Evolutionary conservation across 768 basidiomycete species (phyloP).

Genomic region (Auriscalpium vulgare): DNA sequence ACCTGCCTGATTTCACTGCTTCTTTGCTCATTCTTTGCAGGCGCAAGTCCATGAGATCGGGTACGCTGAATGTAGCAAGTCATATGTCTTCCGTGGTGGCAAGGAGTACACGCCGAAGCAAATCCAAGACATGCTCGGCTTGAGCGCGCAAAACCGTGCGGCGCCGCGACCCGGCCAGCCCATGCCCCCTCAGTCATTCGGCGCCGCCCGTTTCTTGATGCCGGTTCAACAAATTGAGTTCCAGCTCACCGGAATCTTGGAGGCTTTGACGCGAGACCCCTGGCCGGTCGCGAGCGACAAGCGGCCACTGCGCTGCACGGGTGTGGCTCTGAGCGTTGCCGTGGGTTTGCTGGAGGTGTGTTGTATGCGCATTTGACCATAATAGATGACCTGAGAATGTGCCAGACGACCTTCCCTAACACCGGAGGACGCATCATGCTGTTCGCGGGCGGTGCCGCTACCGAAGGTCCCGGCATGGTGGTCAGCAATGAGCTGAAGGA

Average conservation of each 20-base stretch:
- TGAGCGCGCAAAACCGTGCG: constrained; percentile 70
- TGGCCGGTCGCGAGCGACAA: constrained; percentile 98
- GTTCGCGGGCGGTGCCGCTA: constrained; percentile 91
- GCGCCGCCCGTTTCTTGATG: constrained; percentile 86
- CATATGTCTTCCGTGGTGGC: constrained; percentile 96
- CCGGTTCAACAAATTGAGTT: constrained; percentile 92
- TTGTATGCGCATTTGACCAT: neutral
- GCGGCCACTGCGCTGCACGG: constrained; percentile 88
- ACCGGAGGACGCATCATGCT: constrained; percentile 96
- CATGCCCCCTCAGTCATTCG: constrained; percentile 70
- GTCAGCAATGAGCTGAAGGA: constrained; percentile 94
- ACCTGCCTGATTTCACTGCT: neutral
- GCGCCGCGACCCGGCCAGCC: constrained; percentile 84
- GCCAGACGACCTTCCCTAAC: constrained; percentile 81
- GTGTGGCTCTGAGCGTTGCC: constrained; percentile 89
- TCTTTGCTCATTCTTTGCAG: constrained; percentile 32
- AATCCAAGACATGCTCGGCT: constrained; percentile 96
- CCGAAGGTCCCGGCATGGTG: constrained; percentile 95
- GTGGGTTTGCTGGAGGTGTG: constrained; percentile 82
- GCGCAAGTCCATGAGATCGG: constrained; percentile 98
- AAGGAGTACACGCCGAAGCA: constrained; percentile 96
- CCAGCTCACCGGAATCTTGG: constrained; percentile 89
- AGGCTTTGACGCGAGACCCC: constrained; percentile 80
- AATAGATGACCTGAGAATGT: neutral
- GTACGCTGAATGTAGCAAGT: constrained; percentile 92